Base-by-base conservation (phyloP, 257 asterid genomes). In the Misopates orontium region DNA sequence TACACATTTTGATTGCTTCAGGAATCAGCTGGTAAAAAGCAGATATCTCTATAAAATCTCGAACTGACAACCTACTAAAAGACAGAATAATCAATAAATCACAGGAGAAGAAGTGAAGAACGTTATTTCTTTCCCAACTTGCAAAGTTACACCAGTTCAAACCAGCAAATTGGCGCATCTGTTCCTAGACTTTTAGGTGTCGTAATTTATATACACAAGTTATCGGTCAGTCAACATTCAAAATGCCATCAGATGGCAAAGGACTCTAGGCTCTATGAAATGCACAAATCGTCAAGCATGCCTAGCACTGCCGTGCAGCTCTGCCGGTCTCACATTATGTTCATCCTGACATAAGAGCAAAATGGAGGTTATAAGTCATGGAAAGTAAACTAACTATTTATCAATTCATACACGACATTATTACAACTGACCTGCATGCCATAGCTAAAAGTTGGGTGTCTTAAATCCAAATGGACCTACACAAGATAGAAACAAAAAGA, bases 401-500 rank as follows among this genome's bases (percentile, higher is more conserved):
- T 61, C 51, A 39, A 61, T 68, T 65, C 60, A 50, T 24, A 45
- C 55, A 24, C 10, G 15, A n/a, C 25, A 32, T 21, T 63, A 24
- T 74, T 22, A 64, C 12, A 32, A 72, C 81, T 60, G 58, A 93
- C 98, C 96, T 87, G 97, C 73, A 92, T 66, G 66, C 83, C 72
- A 58, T 85, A 90, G 55, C 78, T 72, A 75, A 90, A 93, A 49
- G 83, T 56, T 19, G 91, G 84, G 59, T 83, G 92, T 76, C 99
- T 82, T 65, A 87, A 93, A 75, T 93, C 97, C 81, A 87, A 70
- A 67, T 86, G 90, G 60, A 95, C 99, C 99, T 93, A 74, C 44
- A 64, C 31, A 31, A 56, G 7, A 79, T 56, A 32, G 53, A 60
- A 63, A 8, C n/a, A 67, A 69, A 42, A n/a, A 56, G 47, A 51